Percentiles rank a stretch among this genome's conserved stretches.
Conservation (phyloP, 345 rosid genomes). For the Iberis pinnata region DNA sequence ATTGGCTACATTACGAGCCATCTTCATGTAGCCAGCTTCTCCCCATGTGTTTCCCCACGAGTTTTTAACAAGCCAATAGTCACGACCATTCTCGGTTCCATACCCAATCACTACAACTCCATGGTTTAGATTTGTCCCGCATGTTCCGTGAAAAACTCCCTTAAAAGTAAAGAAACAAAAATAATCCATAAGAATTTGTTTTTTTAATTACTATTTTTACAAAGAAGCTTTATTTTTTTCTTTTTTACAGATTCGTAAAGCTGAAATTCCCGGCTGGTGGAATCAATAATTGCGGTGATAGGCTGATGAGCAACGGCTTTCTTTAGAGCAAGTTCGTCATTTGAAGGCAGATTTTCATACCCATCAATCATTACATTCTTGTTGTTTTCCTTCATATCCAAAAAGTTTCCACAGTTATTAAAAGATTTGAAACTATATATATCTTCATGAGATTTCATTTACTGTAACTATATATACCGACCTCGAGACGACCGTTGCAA, state of each 20-base stretch:
- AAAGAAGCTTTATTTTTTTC: too few relatives aligned
- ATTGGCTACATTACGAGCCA: conserved; percentile 48
- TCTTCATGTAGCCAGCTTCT: conserved; percentile 64
- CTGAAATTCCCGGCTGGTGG: conserved; percentile 62
- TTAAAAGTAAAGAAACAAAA: conserved; percentile 14
- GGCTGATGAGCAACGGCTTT: conserved; percentile 78
- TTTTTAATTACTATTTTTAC: too few relatives aligned
- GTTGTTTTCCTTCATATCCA: conserved; percentile 49
- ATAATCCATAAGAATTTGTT: too few relatives aligned
- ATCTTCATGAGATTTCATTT: too few relatives aligned
- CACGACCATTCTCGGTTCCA: conserved; percentile 65
- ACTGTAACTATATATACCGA: conserved; percentile 19
- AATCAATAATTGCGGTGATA: conserved; percentile 65
- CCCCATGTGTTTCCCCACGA: conserved; percentile 93
- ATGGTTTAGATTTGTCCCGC: conserved; percentile 79
- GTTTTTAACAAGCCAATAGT: conserved; percentile 79
- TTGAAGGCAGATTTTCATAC: conserved; percentile 53
- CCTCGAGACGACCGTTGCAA: conserved; percentile 55
- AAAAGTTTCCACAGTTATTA: not conserved
- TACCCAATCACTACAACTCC: conserved; percentile 87
- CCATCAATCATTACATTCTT: conserved; percentile 49
- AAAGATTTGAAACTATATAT: not conserved
- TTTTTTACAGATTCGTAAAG: conserved; percentile 34
- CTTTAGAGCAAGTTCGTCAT: conserved; percentile 50
- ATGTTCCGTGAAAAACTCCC: conserved; percentile 72